phyloP scores from a whole-genome alignment of 2,329 filamentous ascomycete species.

The Trichocomaceae sp. region DNA sequence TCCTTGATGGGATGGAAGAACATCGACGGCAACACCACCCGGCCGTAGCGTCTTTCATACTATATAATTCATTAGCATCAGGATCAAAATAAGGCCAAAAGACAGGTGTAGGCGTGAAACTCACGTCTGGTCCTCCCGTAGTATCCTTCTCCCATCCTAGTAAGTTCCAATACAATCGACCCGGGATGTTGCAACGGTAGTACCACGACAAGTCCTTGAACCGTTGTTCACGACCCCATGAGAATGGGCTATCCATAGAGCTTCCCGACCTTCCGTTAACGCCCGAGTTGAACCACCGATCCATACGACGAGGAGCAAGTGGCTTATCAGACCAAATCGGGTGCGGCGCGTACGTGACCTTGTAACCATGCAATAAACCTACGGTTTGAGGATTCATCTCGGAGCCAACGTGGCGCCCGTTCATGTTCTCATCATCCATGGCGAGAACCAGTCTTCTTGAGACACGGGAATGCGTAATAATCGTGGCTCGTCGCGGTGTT shows the following conservation, averaged over 20 bases:
- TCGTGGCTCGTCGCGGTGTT: slow-evolving; percentile 66
- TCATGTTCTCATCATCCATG: slow-evolving; percentile 68
- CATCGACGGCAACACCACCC: slow-evolving; percentile 24
- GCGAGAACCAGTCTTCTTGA: slow-evolving; percentile 65
- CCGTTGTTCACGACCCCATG: slow-evolving; percentile 27
- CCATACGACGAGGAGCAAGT: slow-evolving; percentile 19
- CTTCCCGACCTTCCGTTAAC: slow-evolving; percentile 26
- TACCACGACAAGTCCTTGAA: slow-evolving; percentile 31
- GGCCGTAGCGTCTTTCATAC: slow-evolving; percentile 19
- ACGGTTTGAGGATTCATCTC: slow-evolving; percentile 74
- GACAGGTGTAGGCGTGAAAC: background rate
- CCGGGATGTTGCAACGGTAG: slow-evolving; percentile 27
- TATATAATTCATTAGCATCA: background rate
- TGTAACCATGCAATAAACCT: slow-evolving; percentile 69
- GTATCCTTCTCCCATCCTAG: slow-evolving; percentile 26
- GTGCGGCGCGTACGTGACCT: slow-evolving; percentile 71
- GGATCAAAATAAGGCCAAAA: background rate
- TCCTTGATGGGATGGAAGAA: slow-evolving; percentile 28
- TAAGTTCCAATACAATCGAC: slow-evolving; percentile 27
- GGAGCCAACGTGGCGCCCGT: slow-evolving; percentile 68
- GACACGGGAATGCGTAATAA: slow-evolving; percentile 59
- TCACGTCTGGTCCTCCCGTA: slow-evolving; percentile 15
- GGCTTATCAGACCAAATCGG: slow-evolving; percentile 70
- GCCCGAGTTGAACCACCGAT: slow-evolving; percentile 28
- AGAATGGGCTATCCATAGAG: slow-evolving; percentile 27